Evolutionary conservation across 257 asterid genomes (phyloP).

Genomic region (Rehmannia glutinosa): DNA sequence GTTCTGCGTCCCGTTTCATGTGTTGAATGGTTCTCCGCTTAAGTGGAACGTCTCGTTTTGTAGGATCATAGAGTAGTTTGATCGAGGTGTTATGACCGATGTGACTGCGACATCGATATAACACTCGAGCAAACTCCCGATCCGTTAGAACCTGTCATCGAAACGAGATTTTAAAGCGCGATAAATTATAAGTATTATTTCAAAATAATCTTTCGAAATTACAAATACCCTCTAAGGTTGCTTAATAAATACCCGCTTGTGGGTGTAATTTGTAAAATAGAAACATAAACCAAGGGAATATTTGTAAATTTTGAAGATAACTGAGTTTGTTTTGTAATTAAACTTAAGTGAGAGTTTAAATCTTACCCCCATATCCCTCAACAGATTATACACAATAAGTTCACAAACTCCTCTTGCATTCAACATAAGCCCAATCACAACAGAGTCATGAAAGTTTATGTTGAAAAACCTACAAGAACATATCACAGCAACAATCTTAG

Average conservation of each 20-base stretch:
- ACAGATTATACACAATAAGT: slow-evolving; percentile 53
- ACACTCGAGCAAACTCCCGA: slow-evolving; percentile 53
- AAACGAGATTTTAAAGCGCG: background rate
- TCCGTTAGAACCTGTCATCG: slow-evolving; percentile 38
- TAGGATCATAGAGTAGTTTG: slow-evolving; percentile 44
- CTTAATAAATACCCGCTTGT: too few relatives aligned
- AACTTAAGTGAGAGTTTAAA: too few relatives aligned
- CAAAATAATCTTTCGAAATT: too few relatives aligned
- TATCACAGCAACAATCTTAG: slow-evolving; percentile 40
- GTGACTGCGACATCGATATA: slow-evolving; percentile 48
- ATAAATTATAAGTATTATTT: too few relatives aligned
- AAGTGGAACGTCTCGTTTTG: slow-evolving; percentile 19
- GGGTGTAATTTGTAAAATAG: too few relatives aligned
- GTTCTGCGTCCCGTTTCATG: slow-evolving; percentile 42
- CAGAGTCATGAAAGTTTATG: slow-evolving; percentile 34
- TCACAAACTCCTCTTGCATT: slow-evolving; percentile 60
- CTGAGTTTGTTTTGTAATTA: background rate
- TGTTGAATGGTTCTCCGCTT: slow-evolving; percentile 66
- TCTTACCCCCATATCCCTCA: slow-evolving; percentile 57
- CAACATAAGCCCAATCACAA: slow-evolving; percentile 62
- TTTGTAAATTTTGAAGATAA: too few relatives aligned
- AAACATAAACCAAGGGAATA: too few relatives aligned
- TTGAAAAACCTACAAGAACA: slow-evolving; percentile 30
- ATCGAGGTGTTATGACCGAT: slow-evolving; percentile 50
- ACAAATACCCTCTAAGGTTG: too few relatives aligned